These are phyloP conservation scores for Acanthamoeba triangularis DNA, from an alignment of 208 protist genomes.

Conservation along the genomic window DNA sequence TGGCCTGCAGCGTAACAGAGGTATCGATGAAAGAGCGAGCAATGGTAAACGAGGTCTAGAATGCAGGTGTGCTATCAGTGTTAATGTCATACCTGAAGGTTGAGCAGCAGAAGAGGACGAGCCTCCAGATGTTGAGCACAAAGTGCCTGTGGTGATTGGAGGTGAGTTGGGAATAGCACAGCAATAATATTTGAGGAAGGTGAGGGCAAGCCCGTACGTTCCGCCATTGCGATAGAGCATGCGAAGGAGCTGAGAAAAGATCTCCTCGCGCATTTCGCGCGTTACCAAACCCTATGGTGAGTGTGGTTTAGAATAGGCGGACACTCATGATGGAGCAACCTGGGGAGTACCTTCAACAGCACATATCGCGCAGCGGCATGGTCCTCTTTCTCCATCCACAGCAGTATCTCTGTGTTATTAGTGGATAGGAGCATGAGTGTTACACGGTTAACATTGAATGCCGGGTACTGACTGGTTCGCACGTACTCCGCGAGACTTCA, in stretches of 20 bases:
- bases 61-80: not conserved
- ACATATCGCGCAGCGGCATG: not conserved
- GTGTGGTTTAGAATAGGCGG: too few species aligned
- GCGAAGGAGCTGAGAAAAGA: not conserved
- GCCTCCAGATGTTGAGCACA: not conserved
- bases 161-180: too few species aligned
- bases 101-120: conserved; percentile 32
- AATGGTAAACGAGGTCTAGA: not conserved
- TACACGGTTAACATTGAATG: not conserved
- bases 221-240: conserved; percentile 16
- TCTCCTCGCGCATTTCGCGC: conserved; percentile 25
- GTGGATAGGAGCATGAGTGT: not conserved
- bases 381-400: conserved; percentile 23
- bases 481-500: not conserved
- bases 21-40: too few species aligned
- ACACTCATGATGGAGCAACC: not conserved
- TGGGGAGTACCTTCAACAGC: not conserved
- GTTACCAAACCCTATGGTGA: not conserved
- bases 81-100: not conserved
- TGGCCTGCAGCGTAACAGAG: not conserved
- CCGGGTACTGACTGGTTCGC: not conserved
- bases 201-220: not conserved
- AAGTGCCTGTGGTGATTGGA: not conserved
- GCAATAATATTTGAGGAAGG: not conserved
- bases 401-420: not conserved